These are phyloP conservation scores for Lactifluus subvellereus DNA, from an alignment of 768 basidiomycete genomes.

Conservation along the genomic window DNA sequence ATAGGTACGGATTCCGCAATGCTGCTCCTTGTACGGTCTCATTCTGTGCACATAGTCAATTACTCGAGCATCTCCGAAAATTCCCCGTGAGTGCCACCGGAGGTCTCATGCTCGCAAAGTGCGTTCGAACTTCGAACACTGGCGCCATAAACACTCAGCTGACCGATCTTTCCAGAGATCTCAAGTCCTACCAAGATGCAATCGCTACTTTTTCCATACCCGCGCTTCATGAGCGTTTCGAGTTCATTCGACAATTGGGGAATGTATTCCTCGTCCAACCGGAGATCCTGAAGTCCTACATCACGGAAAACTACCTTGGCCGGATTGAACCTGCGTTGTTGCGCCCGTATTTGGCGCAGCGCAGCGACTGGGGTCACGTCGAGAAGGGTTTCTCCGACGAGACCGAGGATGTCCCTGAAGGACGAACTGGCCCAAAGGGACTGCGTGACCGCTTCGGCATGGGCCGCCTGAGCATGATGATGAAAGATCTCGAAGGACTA, in stretches of 20 bases:
- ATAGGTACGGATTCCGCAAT: slow-evolving; percentile 47
- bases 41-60: slow-evolving; percentile 45
- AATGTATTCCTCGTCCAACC: slow-evolving; percentile 96
- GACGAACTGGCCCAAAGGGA: slow-evolving; percentile 43
- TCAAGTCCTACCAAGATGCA: slow-evolving; percentile 93
- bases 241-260: slow-evolving; percentile 95
- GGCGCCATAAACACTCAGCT: not conserved
- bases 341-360: slow-evolving; percentile 83
- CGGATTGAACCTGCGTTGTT: slow-evolving; percentile 83
- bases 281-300: slow-evolving; percentile 91
- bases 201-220: slow-evolving; percentile 79
- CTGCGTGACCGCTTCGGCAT: slow-evolving; percentile 57
- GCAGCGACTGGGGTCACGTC: slow-evolving; percentile 87
- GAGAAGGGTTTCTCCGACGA: slow-evolving; percentile 63
- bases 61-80: slow-evolving; percentile 92
- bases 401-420: slow-evolving; percentile 34
- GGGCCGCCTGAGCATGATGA: slow-evolving; percentile 73
- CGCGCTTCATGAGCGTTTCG: slow-evolving; percentile 88
- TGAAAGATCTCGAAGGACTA: slow-evolving; percentile 78
- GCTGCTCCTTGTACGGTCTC: not conserved
- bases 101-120: slow-evolving; percentile 98
- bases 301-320: slow-evolving; percentile 89
- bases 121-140: slow-evolving; percentile 25
- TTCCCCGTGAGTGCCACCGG: slow-evolving; percentile 97
- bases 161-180: slow-evolving; percentile 53